Evolutionary conservation across 305 asterid genomes (phyloP).

Genomic region (Fraxinus sp.): DNA sequence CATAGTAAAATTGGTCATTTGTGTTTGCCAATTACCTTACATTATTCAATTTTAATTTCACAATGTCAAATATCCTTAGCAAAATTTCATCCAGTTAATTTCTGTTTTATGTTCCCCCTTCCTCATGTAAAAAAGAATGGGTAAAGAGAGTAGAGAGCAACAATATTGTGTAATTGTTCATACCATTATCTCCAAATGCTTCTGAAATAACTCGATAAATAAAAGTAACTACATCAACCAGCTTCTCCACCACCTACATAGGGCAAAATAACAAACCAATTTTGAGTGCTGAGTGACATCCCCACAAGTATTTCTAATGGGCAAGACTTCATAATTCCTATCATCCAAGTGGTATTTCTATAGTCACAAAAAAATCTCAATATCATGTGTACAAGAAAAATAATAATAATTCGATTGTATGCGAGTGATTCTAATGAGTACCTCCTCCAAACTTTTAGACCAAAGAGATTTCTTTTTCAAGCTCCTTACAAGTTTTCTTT

Average conservation of each 20-base stretch:
- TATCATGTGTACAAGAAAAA: background rate
- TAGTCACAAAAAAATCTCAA: background rate
- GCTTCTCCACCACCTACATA: slow-evolving; percentile 50
- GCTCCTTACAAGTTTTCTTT: slow-evolving; percentile 76
- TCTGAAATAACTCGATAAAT: slow-evolving; percentile 44
- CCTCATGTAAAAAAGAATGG: background rate
- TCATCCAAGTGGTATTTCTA: background rate
- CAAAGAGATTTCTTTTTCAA: slow-evolving; percentile 97
- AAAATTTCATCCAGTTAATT: background rate
- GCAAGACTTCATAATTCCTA: background rate
- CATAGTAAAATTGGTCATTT: background rate
- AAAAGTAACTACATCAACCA: slow-evolving; percentile 47
- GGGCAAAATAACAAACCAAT: background rate
- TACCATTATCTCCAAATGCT: slow-evolving; percentile 49
- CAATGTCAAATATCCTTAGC: background rate
- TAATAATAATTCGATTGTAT: background rate
- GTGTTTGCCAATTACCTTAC: background rate
- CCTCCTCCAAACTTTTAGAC: slow-evolving; percentile 97
- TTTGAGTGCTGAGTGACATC: background rate
- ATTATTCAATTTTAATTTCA: background rate
- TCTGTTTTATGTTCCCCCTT: background rate
- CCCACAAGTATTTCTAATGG: background rate
- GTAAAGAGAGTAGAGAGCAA: slow-evolving; percentile 3
- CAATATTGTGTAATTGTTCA: background rate
- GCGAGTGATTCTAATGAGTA: slow-evolving; percentile 30